Evolutionary conservation across 2,329 filamentous ascomycete species (phyloP).

Genomic region (Tolypocladium guangdongense): DNA sequence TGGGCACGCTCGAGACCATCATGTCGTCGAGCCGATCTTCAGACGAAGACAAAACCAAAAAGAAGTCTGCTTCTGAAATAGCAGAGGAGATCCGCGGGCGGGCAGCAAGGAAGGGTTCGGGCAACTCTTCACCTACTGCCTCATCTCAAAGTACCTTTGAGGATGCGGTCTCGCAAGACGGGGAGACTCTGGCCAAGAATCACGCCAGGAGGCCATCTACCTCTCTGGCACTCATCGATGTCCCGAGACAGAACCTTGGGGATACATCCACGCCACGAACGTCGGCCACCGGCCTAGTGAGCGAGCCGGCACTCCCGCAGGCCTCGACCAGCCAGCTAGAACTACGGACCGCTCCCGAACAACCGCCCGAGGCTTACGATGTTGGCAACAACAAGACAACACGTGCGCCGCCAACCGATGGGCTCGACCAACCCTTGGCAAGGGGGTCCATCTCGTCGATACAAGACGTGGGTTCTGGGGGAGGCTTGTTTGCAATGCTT

Average conservation of each 20-base stretch:
- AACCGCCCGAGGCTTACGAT: conserved; percentile 10
- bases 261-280: conserved; percentile 19
- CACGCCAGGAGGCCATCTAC: conserved; percentile 16
- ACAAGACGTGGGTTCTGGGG: conserved; percentile 1
- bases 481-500: conserved; percentile 6
- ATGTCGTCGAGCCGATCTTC: conserved; percentile 56
- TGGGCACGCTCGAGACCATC: conserved; percentile 55
- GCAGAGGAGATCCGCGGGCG: conserved; percentile 43
- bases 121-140: conserved; percentile 17
- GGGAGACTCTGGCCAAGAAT: conserved; percentile 8
- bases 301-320: conserved; percentile 45
- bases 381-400: conserved; percentile 4
- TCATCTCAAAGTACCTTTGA: conserved; percentile 19
- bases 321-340: conserved; percentile 42
- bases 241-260: conserved; percentile 20
- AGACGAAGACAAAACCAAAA: conserved; percentile 49
- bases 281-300: conserved; percentile 33
- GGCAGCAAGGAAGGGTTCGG: conserved; percentile 26
- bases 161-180: conserved; percentile 11
- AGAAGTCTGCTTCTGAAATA: conserved; percentile 46
- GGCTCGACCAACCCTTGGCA: conserved; percentile 1
- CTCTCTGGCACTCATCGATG: conserved; percentile 26
- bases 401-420: conserved; percentile 8
- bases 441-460: not conserved
- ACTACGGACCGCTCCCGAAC: conserved; percentile 26